These are phyloP conservation scores for Aspergillus fumigatus DNA, from an alignment of 2,329 filamentous ascomycete genomes.

Conservation along the genomic window DNA sequence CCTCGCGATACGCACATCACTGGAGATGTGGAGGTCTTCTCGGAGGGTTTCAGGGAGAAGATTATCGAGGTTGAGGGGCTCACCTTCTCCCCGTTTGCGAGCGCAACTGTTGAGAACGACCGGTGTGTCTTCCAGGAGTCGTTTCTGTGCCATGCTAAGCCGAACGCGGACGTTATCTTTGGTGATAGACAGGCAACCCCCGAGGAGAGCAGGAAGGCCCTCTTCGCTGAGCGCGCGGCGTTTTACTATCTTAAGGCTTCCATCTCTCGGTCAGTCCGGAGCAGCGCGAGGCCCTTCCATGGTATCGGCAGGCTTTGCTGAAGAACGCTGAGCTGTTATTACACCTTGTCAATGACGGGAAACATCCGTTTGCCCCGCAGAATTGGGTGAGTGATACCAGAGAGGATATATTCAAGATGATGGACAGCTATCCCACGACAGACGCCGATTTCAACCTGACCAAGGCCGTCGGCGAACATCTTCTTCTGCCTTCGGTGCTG, in stretches of 20 bases:
- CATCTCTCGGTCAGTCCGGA: not conserved
- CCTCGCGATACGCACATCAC: not conserved
- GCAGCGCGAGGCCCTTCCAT: not conserved
- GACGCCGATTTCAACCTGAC: not conserved
- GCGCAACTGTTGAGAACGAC: not conserved
- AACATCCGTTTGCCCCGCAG: not conserved
- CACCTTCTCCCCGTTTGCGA: not conserved
- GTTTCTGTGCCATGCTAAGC: not conserved
- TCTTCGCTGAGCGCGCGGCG: not conserved
- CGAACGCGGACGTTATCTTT: not conserved
- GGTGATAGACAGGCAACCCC: not conserved
- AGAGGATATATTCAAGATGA: not conserved
- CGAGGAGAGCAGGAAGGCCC: not conserved
- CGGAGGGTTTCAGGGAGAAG: not conserved
- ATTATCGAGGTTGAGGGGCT: not conserved
- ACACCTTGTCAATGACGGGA: not conserved
- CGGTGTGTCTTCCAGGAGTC: not conserved
- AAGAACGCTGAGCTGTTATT: not conserved
- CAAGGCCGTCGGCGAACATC: not conserved
- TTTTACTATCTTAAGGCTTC: not conserved
- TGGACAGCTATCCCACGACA: not conserved
- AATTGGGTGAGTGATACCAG: not conserved
- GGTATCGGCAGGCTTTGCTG: not conserved
- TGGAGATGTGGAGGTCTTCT: not conserved
- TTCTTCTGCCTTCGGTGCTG: slow-evolving; percentile 22